These are phyloP conservation scores for Deinandra increscens DNA, from an alignment of 129 eudicot species.

Conservation along the genomic window DNA sequence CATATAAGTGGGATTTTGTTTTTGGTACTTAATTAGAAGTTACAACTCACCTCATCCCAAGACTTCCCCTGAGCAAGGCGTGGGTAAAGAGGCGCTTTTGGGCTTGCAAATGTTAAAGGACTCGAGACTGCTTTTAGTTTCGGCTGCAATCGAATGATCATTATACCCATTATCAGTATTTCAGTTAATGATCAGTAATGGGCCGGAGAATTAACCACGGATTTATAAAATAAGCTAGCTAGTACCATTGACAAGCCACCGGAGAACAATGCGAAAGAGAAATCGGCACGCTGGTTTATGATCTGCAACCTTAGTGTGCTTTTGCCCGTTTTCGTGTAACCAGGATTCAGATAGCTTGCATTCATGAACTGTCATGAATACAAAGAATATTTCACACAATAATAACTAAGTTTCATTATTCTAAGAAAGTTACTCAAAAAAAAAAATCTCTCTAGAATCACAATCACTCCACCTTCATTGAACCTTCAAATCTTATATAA, in stretches of 20 bases:
- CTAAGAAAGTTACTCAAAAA: no score
- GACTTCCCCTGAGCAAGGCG: constrained; percentile 77
- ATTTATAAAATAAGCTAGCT: neutral
- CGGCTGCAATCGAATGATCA: constrained; percentile 45
- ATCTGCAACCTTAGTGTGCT: constrained; percentile 49
- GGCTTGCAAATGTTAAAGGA: constrained; percentile 52
- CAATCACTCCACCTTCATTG: no score
- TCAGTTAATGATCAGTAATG: neutral
- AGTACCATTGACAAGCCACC: constrained; percentile 66
- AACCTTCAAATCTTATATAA: no score
- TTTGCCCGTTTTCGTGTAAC: constrained; percentile 55
- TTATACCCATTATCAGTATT: neutral
- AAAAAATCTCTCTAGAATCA: no score
- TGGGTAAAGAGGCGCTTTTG: constrained; percentile 76
- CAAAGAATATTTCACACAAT: no score
- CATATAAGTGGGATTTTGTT: no score
- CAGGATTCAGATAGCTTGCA: constrained; percentile 46
- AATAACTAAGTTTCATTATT: no score
- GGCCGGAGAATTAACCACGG: neutral
- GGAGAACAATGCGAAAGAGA: constrained; percentile 67
- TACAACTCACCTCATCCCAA: constrained; percentile 66
- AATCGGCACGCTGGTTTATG: constrained; percentile 81
- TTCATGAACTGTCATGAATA: constrained; percentile 45
- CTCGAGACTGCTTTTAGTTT: constrained; percentile 60
- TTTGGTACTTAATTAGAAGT: no score